Percentiles rank a stretch among this genome's conserved stretches.
Conservation (phyloP, 192 early-diverging fungal genomes). For the Coemansia sp. region DNA sequence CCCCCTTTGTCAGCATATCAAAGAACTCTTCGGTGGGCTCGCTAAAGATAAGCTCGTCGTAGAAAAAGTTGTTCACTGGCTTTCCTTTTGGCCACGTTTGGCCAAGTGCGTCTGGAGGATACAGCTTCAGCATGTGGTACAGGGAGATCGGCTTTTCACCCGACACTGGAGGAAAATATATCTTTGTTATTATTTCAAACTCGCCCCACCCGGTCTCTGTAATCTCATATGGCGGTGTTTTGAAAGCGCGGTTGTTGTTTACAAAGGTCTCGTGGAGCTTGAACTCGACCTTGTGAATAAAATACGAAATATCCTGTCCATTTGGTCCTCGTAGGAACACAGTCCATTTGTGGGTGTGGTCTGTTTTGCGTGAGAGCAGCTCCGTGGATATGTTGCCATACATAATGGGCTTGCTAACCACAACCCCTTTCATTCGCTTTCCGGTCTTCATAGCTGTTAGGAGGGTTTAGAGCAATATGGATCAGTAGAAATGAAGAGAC, state of each 20-base stretch:
- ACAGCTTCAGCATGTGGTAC: constrained; percentile 89
- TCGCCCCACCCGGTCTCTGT: constrained; percentile 99
- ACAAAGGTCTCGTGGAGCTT: constrained; percentile 94
- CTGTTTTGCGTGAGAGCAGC: constrained; percentile 66
- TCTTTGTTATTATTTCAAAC: constrained; percentile 94
- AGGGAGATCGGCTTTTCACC: constrained; percentile 81
- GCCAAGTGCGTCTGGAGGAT: constrained; percentile 60
- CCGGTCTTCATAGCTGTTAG: constrained; percentile 35
- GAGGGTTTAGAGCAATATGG: too few relatives aligned
- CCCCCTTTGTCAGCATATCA: constrained; percentile 58
- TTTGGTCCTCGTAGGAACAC: constrained; percentile 83
- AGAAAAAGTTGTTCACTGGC: constrained; percentile 55
- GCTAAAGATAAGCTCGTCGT: constrained; percentile 67
- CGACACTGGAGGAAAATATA: constrained; percentile 74
- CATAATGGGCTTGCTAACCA: constrained; percentile 74
- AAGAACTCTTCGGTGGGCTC: constrained; percentile 80
- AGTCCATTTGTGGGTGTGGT: constrained; percentile 97
- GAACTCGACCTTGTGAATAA: constrained; percentile 88
- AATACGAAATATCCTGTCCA: constrained; percentile 82
- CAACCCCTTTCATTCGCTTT: constrained; percentile 61
- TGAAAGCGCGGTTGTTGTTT: constrained; percentile 63
- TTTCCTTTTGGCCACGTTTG: constrained; percentile 53
- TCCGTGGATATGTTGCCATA: constrained; percentile 84
- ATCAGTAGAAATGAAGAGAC: neutral
- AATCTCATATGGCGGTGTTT: constrained; percentile 84